Percentiles rank a stretch among this genome's conserved stretches.
Evolutionary conservation across 192 early-diverging fungal genomes (phyloP).

Genomic region (Gigaspora rosea): DNA sequence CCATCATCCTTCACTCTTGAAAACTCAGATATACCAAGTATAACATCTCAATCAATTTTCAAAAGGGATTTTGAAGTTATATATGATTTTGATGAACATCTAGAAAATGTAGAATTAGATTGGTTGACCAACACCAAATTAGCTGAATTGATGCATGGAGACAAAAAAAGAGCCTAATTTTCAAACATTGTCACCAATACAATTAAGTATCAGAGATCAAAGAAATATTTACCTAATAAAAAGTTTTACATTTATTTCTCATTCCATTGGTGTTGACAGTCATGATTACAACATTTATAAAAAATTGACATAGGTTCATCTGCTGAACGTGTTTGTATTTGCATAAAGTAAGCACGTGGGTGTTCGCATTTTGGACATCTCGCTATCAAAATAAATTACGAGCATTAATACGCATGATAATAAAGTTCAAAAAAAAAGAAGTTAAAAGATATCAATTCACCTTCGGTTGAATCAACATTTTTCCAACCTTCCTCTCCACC

Average conservation of each 20-base stretch:
- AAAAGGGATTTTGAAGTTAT: slow-evolving; percentile 47
- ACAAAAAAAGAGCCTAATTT: neutral
- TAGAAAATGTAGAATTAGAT: slow-evolving; percentile 63
- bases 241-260: slow-evolving; percentile 48
- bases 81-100: slow-evolving; percentile 69
- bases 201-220: neutral
- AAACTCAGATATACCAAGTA: slow-evolving; percentile 33
- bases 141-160: neutral
- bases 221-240: neutral
- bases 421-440: neutral
- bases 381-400: slow-evolving; percentile 33
- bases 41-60: slow-evolving; percentile 42
- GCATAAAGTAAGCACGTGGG: slow-evolving; percentile 76
- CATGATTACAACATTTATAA: slow-evolving; percentile 78
- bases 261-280: slow-evolving; percentile 72
- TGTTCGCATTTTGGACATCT: slow-evolving; percentile 72
- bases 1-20: slow-evolving; percentile 39
- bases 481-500: slow-evolving; percentile 90
- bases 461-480: slow-evolving; percentile 74
- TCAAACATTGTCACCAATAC: neutral
- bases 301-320: slow-evolving; percentile 96
- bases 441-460: slow-evolving; percentile 34
- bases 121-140: slow-evolving; percentile 58
- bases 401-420: neutral
- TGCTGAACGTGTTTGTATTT: slow-evolving; percentile 90